These are phyloP conservation scores for Chenopodium album DNA, from an alignment of 148 eudicot genomes.

Conservation along the genomic window DNA sequence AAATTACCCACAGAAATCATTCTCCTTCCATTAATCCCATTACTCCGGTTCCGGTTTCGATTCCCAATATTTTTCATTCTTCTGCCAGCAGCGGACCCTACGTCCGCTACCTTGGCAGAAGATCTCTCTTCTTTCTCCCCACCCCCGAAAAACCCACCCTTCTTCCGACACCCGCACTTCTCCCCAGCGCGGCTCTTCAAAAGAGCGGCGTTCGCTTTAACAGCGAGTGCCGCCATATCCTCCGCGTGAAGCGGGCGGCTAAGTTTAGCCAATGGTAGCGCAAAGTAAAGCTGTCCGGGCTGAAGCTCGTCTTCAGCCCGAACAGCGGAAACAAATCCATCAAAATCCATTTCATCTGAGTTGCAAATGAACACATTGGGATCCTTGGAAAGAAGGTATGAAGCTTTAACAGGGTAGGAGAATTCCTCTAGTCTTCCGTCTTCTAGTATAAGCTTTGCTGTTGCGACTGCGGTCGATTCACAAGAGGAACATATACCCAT, in stretches of 20 bases:
- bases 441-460: constrained; percentile 25
- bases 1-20: constrained; percentile 40
- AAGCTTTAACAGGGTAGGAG: constrained; percentile 32
- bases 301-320: constrained; percentile 59
- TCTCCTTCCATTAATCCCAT: constrained; percentile 26
- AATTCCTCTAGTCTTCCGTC: constrained; percentile 29
- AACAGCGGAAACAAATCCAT: constrained; percentile 50
- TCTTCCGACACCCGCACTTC: constrained; percentile 44
- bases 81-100: constrained; percentile 18
- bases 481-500: constrained; percentile 35
- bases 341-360: constrained; percentile 90
- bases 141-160: constrained; percentile 20
- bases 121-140: constrained; percentile 17
- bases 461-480: constrained; percentile 23
- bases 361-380: constrained; percentile 41
- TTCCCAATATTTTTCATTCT: constrained; percentile 6
- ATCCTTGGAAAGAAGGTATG: constrained; percentile 24
- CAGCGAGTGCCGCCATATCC: constrained; percentile 95
- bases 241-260: constrained; percentile 52
- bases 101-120: constrained; percentile 39
- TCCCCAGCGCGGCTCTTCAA: constrained; percentile 35
- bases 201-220: constrained; percentile 81
- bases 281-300: constrained; percentile 77
- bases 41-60: constrained; percentile 11
- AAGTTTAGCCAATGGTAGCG: constrained; percentile 54